phyloP scores from a whole-genome alignment of 306 rosid species.

The Carpinus fangiana region DNA sequence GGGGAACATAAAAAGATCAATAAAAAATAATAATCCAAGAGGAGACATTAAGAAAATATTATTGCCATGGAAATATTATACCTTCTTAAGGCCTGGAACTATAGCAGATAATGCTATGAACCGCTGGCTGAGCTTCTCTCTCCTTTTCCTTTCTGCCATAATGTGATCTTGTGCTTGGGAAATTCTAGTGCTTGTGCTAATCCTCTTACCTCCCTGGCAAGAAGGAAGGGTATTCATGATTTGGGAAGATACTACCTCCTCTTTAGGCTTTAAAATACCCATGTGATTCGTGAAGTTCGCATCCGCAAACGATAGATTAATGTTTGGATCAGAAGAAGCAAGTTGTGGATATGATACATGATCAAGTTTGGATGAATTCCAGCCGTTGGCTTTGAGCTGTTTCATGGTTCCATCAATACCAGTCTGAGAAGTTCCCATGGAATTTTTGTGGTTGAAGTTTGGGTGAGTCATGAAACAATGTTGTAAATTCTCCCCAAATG shows the following conservation, averaged over 20 bases:
- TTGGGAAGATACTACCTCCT: constrained; percentile 46
- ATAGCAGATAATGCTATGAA: constrained; percentile 89
- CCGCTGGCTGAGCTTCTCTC: constrained; percentile 90
- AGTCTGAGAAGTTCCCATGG: constrained; percentile 36
- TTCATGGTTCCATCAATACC: constrained; percentile 47
- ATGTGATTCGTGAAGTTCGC: constrained; percentile 48
- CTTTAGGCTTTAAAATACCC: constrained; percentile 62
- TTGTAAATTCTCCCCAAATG: constrained; percentile 65
- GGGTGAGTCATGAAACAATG: constrained; percentile 37
- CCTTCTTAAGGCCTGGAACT: constrained; percentile 95
- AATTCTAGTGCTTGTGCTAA: constrained; percentile 42
- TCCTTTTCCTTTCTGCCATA: constrained; percentile 78
- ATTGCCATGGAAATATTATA: constrained; percentile 10
- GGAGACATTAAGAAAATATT: neutral
- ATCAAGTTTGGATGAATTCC: constrained; percentile 44
- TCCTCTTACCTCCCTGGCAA: constrained; percentile 42
- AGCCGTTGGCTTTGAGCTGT: constrained; percentile 47
- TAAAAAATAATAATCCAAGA: neutral
- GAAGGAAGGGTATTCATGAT: constrained; percentile 36
- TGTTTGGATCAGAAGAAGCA: constrained; percentile 39
- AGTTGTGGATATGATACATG: constrained; percentile 41
- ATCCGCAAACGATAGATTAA: constrained; percentile 48
- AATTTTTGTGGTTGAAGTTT: constrained; percentile 44
- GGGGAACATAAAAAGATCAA: neutral
- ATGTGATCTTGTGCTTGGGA: constrained; percentile 79